Conservation (phyloP, 345 rosid species). For the Xanthoceras sorbifolium region DNA sequence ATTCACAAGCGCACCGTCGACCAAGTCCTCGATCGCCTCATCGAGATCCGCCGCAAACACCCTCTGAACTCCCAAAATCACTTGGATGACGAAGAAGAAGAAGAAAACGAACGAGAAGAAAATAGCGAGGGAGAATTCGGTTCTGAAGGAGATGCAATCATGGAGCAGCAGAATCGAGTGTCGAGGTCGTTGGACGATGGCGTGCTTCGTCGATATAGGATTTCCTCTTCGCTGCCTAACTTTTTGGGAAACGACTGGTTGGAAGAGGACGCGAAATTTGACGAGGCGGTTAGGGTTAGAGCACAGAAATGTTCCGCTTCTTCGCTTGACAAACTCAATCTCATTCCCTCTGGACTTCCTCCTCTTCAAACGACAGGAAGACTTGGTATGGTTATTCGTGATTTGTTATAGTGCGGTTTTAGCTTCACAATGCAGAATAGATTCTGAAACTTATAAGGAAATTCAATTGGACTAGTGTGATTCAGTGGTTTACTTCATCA, state of each 20-base stretch:
- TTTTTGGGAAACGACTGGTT: conserved; percentile 43
- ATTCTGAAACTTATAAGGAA: neutral
- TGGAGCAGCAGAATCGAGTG: conserved; percentile 13
- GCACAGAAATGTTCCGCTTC: conserved; percentile 30
- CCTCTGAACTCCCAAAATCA: neutral
- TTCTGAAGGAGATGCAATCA: conserved; percentile 22
- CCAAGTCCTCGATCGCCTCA: conserved; percentile 47
- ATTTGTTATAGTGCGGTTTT: neutral
- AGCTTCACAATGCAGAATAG: neutral
- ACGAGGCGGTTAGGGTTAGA: conserved; percentile 31
- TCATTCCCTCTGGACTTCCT: conserved; percentile 45
- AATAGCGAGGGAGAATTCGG: conserved; percentile 12
- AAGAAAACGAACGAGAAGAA: neutral
- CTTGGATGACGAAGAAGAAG: conserved; percentile 4
- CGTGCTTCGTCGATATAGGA: conserved; percentile 16
- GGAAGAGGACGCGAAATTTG: conserved; percentile 41
- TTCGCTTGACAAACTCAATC: conserved; percentile 36
- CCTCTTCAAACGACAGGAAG: conserved; percentile 37
- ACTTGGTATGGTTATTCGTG: conserved; percentile 19
- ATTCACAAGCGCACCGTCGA: conserved; percentile 61
- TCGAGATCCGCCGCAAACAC: conserved; percentile 35
- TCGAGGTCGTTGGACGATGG: conserved; percentile 40
- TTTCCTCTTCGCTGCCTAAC: conserved; percentile 53
- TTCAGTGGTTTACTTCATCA: neutral
- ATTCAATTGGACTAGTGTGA: neutral